Evolutionary conservation across 2,329 filamentous ascomycete species (phyloP).

Genomic region (Aspergillus brasiliensis): DNA sequence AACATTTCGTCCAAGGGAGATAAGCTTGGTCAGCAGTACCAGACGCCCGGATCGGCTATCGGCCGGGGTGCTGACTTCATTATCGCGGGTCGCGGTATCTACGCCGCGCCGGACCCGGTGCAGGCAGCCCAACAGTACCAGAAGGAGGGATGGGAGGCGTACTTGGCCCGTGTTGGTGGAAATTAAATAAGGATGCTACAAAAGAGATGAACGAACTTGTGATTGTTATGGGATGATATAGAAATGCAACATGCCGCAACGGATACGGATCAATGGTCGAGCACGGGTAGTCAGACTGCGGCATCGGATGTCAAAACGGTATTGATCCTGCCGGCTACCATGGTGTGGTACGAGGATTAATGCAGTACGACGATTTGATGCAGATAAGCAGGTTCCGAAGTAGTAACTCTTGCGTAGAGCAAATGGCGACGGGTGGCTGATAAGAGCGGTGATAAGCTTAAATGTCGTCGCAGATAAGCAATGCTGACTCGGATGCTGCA

Average conservation of each 20-base stretch:
- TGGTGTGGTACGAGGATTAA: neutral
- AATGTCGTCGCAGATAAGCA: constrained; percentile 1
- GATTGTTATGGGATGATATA: neutral
- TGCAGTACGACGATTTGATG: neutral
- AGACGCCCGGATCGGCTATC: constrained; percentile 50
- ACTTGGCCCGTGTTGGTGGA: constrained; percentile 39
- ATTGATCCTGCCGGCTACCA: neutral
- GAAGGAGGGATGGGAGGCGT: constrained; percentile 51
- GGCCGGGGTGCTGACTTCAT: constrained; percentile 52
- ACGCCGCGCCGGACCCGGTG: constrained; percentile 48
- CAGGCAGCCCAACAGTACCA: constrained; percentile 48
- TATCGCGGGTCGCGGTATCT: constrained; percentile 51
- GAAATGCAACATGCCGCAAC: neutral
- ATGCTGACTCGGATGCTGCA: neutral
- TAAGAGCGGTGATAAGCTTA: constrained; percentile 5
- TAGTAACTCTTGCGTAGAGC: neutral
- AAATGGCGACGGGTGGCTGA: neutral
- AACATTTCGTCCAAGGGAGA: constrained; percentile 51
- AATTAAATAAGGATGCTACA: constrained; percentile 8
- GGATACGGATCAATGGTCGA: neutral
- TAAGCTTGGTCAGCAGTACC: constrained; percentile 52
- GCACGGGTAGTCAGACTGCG: neutral
- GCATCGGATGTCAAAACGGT: constrained; percentile 1
- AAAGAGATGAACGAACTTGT: neutral
- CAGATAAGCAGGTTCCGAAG: constrained; percentile 1